phyloP scores from a whole-genome alignment of 805 yeast species.

The Candida dendrica region DNA sequence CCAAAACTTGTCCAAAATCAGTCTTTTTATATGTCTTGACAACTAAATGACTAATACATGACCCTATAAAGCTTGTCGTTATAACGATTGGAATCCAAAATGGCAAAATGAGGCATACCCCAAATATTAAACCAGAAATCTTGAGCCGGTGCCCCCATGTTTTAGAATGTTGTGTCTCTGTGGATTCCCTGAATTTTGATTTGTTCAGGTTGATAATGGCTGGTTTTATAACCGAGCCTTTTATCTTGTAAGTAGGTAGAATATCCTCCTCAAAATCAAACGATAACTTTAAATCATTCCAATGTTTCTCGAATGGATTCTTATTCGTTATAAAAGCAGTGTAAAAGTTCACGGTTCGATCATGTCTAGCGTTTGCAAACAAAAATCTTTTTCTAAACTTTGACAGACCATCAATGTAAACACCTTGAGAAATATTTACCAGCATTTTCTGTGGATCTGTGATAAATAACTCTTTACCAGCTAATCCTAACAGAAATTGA shows the following conservation, averaged over 20 bases:
- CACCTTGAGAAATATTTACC: slow-evolving; percentile 28
- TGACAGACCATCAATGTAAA: slow-evolving; percentile 47
- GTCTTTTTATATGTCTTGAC: slow-evolving; percentile 25
- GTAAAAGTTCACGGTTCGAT: slow-evolving; percentile 82
- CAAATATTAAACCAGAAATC: slow-evolving; percentile 15
- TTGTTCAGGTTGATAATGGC: slow-evolving; percentile 43
- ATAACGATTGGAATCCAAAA: slow-evolving; percentile 44
- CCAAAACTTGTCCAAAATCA: slow-evolving; percentile 2
- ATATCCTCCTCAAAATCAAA: slow-evolving; percentile 39
- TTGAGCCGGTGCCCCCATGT: slow-evolving; percentile 14
- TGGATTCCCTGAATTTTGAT: slow-evolving; percentile 16
- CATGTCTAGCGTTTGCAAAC: slow-evolving; percentile 73
- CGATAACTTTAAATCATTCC: slow-evolving; percentile 33
- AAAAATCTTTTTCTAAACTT: slow-evolving; percentile 50
- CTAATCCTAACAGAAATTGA: slow-evolving; percentile 47
- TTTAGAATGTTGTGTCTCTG: slow-evolving; percentile 3
- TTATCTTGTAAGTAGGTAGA: slow-evolving; percentile 26
- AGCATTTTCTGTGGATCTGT: slow-evolving; percentile 38
- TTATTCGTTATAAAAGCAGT: slow-evolving; percentile 70
- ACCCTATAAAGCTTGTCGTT: slow-evolving; percentile 23
- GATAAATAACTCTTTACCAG: slow-evolving; percentile 73
- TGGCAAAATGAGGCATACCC: slow-evolving; percentile 28
- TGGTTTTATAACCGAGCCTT: slow-evolving; percentile 33
- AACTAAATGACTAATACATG: slow-evolving; percentile 33
- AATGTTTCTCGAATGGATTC: slow-evolving; percentile 63